Base-by-base conservation (phyloP, 2,329 filamentous ascomycete genomes). In the Colletotrichum cereale region DNA sequence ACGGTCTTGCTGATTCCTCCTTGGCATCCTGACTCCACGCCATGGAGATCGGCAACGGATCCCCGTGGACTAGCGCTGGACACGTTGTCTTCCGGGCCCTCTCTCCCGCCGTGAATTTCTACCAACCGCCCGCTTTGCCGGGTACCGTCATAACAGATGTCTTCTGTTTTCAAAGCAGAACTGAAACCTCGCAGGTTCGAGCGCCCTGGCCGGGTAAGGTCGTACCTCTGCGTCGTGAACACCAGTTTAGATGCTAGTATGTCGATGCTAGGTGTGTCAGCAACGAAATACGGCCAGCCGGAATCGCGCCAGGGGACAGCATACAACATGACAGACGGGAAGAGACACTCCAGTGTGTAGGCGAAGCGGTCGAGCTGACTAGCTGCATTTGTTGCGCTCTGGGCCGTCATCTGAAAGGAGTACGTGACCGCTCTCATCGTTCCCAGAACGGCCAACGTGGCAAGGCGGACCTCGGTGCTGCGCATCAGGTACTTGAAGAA, bases 281-380 rank as follows among this genome's bases (percentile, higher is more conserved):
- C 34, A 36, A 21, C 36, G 12, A 5, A 1, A n/a, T 26, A 29
- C 29, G 1, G 5, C n/a, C 40, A 44, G 24, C 5, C 5, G 1
- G 14, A 16, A 0, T 8, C 6, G 56, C 11, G n/a, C 29, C 0
- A 21, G 26, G 6, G 26, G 29, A 16, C 14, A 8, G 77, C 81
- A 67, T 71, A 83, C 82, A 80, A 79, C 77, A 84, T 79, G 62
- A 84, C 78, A 0, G 83, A 77, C 0, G 83, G 83, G 50, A 84
- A 84, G 11, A 83, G 70, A 66, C 83, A 84, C 62, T 84, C 82
- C 53, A 84, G 68, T 1, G 81, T 80, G 56, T 84, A 84, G 1
- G 80, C 80, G 55, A 84, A 84, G 0, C 83, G 79, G 58, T 84
- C 83, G 0, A 84, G 62, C 57, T 84, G 81, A 6, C 80, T 78